Evolutionary conservation across 2,329 filamentous ascomycete genomes (phyloP), one percentile per base, ranked within the genome.

Genomic region (Calcarisporium arbuscula): DNA sequence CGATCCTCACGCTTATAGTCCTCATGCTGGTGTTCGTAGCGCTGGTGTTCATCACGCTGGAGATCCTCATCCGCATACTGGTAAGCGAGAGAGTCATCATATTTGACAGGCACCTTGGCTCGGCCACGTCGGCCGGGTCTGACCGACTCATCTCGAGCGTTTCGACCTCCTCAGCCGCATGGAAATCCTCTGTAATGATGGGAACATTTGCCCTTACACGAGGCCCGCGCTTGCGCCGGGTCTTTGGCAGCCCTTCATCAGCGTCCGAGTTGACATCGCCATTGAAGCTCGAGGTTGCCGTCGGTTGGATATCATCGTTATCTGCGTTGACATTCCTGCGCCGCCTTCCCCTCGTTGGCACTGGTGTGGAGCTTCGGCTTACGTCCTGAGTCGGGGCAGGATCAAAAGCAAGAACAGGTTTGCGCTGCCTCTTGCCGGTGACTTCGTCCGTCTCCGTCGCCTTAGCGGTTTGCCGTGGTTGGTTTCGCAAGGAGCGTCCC

Each of bases 401-500:
- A 28, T 73, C 70, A 28, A 71, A 68, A 8, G 68, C 45, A 31
- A 64, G 62, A 3, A 72, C 67, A 2, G 70, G 65, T 46, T 70
- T 74, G 34, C 72, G 62, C n/a, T 61, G 58, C 19, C 74, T 62
- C 49, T 77, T 77, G 29, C 71, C 70, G 9, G 64, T 62, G 4
- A 71, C 57, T 17, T 70, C 61, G 2, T 62, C 64, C 12, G 70
- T 64, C 46, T 78, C 74, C 9, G 70, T 68, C n/a, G 72, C 70
- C 53, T 76, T 76, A 40, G 68, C 70, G 4, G 72, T 78, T 45
- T 70, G 70, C 50, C 68, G 70, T 6, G 70, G 71, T 39, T 75
- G 68, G 47, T 74, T 74, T 33, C 74, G 70, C 22, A 77, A 60
- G 21, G 74, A 65, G 19, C 74, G 65, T 5, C 59, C 60, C 12